Evolutionary conservation across 2,329 filamentous ascomycete genomes (phyloP), one percentile per base, ranked within the genome.

Genomic region (Fusarium pilosicola): DNA sequence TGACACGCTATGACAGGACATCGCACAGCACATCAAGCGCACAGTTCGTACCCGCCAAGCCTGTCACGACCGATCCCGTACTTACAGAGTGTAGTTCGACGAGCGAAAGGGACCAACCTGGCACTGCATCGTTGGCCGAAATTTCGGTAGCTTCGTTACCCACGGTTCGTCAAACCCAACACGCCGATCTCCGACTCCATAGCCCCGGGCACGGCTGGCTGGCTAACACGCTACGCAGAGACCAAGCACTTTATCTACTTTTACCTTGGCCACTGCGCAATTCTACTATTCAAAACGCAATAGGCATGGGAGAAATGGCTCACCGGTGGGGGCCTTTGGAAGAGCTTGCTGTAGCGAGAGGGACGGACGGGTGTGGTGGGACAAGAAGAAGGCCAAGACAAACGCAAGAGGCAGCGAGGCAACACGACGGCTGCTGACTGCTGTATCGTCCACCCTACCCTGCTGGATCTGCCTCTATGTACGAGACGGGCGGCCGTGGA

Each of bases 241-340:
- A 98, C 96, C 34, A 98, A 98, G 87, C 96, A 99, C 85, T 99
- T 99, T 87, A 98, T 99, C 83, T 99, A 99, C 87, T 99, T 99
- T 87, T 99, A 99, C 87, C 93, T 99, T 68, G 96, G 96, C 62
- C 96, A 98, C 88, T 98, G 95, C 84, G 96, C 96, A 68, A 98
- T 99, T 81, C 89, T 99, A 64, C 91, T 99, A 60, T 99, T 98
- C 91, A 99, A 99, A 89, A 99, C 96, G 45, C 96, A 98, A 90
- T 98, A 91, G 81, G 77, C 75, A 70, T 77, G 76, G 75, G 76
- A 72, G 73, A 69, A 77, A 65, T 76, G 74, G 76, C 73, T 78
- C 74, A 76, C 75, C 64, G 56, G 69, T 65, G 64, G 70, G 71
- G 71, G 76, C 76, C 74, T 77, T 78, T 77, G 76, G 76, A 77